Conservation (phyloP, 2,329 filamentous ascomycete genomes). For the Colletotrichum orbiculare region DNA sequence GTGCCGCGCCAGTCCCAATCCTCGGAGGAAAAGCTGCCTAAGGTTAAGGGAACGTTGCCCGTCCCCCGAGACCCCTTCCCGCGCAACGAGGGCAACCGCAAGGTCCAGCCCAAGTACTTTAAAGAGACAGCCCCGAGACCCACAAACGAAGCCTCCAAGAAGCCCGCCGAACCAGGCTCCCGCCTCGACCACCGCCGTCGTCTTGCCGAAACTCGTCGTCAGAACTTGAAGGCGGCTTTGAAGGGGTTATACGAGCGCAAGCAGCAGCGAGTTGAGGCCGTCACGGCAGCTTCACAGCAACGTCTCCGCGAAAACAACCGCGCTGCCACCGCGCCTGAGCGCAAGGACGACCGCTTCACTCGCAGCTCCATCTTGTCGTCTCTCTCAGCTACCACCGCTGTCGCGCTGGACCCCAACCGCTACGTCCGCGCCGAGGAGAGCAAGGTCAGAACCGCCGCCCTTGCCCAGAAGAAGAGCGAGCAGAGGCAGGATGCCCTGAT, state of each 20-base stretch:
- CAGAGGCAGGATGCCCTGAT: conserved; percentile 79
- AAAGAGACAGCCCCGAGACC: conserved; percentile 68
- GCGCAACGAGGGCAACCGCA: conserved; percentile 64
- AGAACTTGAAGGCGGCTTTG: conserved; percentile 79
- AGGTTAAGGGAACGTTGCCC: conserved; percentile 82
- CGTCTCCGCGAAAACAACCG: conserved; percentile 56
- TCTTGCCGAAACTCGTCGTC: conserved; percentile 78
- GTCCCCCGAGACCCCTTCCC: conserved; percentile 85
- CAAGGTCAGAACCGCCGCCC: conserved; percentile 52
- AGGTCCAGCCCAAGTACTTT: conserved; percentile 72
- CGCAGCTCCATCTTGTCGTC: conserved; percentile 70
- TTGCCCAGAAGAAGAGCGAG: conserved; percentile 64
- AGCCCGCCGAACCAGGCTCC: conserved; percentile 49
- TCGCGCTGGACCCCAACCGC: conserved; percentile 71
- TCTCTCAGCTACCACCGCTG: conserved; percentile 59
- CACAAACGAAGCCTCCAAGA: conserved; percentile 47
- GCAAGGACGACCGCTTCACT: conserved; percentile 82
- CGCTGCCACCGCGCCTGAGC: conserved; percentile 71
- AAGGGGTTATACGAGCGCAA: conserved; percentile 76
- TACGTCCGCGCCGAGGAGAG: conserved; percentile 62
- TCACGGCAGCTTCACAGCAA: conserved; percentile 55
- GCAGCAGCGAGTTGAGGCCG: conserved; percentile 52
- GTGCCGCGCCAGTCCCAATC: conserved; percentile 82
- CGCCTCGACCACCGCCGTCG: conserved; percentile 72
- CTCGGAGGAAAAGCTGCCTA: conserved; percentile 57